phyloP scores from a whole-genome alignment of 179 eudicot genomes.

The Vitellaria paradoxa region DNA sequence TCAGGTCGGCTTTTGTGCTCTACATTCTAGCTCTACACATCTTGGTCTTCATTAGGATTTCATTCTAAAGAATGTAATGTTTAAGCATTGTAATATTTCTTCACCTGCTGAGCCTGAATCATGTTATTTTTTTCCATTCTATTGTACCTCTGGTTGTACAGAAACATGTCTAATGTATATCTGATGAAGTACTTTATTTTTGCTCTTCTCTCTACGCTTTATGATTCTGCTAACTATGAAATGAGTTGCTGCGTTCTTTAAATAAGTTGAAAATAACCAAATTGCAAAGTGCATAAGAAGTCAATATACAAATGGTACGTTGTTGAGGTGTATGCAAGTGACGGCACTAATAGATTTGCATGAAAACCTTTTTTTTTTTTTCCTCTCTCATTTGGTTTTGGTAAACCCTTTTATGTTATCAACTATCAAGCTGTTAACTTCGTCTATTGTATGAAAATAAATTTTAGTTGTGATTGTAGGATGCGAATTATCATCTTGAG shows the following conservation, averaged over 20 bases:
- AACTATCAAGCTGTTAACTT: not conserved
- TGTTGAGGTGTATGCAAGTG: not conserved
- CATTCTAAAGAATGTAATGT: constrained; percentile 39
- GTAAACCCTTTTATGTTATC: not conserved
- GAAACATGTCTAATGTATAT: constrained; percentile 5
- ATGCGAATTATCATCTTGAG: not conserved
- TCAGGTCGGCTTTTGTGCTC: constrained; percentile 87
- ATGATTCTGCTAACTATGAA: not conserved
- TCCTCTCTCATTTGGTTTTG: no score
- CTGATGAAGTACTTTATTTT: not conserved
- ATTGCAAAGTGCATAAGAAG: not conserved
- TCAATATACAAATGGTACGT: not conserved
- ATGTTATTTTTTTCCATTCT: no score
- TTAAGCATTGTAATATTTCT: not conserved
- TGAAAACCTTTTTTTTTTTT: not conserved
- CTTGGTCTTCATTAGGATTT: constrained; percentile 81
- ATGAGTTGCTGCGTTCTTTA: not conserved
- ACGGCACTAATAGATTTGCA: not conserved
- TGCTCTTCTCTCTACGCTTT: not conserved
- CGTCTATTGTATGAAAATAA: not conserved
- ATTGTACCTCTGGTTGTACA: constrained; percentile 10
- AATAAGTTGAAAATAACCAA: not conserved
- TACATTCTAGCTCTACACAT: constrained; percentile 78
- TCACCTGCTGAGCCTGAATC: not conserved
- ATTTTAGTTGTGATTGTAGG: not conserved